Evolutionary conservation across 1,284 basidiomycete species (phyloP).

Genomic region (Papiliotrema nemorosa): DNA sequence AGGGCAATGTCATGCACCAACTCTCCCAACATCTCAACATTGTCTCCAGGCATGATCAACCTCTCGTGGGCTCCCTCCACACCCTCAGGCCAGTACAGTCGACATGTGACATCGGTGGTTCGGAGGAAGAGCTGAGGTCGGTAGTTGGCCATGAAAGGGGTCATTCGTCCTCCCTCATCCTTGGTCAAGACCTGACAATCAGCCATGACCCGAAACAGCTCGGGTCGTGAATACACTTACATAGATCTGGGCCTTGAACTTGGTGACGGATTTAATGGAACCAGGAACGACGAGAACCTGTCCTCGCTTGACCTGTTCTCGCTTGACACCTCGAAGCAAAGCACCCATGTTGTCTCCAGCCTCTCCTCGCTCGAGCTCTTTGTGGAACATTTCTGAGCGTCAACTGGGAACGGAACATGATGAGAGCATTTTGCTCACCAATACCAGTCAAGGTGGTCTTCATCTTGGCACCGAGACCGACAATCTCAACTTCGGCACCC

Average conservation of each 20-base stretch:
- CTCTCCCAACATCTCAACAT: slow-evolving; percentile 86
- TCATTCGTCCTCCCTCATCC: slow-evolving; percentile 97
- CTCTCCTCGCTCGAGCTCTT: slow-evolving; percentile 96
- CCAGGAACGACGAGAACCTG: slow-evolving; percentile 88
- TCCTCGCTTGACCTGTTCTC: slow-evolving; percentile 91
- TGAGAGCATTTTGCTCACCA: slow-evolving; percentile 55
- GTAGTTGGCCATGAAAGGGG: slow-evolving; percentile 96
- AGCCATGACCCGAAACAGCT: not conserved
- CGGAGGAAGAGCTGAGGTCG: slow-evolving; percentile 94
- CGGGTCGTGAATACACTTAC: slow-evolving; percentile 52
- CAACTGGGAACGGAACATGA: slow-evolving; percentile 2
- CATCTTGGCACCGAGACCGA: slow-evolving; percentile 77
- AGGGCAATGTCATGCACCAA: slow-evolving; percentile 86
- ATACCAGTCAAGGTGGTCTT: slow-evolving; percentile 97
- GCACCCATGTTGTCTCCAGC: slow-evolving; percentile 99
- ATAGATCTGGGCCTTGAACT: slow-evolving; percentile 91
- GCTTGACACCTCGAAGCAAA: slow-evolving; percentile 93
- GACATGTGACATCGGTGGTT: slow-evolving; percentile 89
- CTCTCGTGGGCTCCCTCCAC: slow-evolving; percentile 64
- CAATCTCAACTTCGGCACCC: slow-evolving; percentile 89
- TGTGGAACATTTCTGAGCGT: slow-evolving; percentile 93
- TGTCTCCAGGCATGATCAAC: slow-evolving; percentile 98
- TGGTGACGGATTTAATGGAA: slow-evolving; percentile 90
- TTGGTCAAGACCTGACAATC: slow-evolving; percentile 74
- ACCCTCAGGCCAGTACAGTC: slow-evolving; percentile 81